Percentiles rank a stretch among this genome's conserved stretches.
These are phyloP conservation scores for Passiflora organensis DNA, from an alignment of 345 rosid genomes.

Conservation along the genomic window DNA sequence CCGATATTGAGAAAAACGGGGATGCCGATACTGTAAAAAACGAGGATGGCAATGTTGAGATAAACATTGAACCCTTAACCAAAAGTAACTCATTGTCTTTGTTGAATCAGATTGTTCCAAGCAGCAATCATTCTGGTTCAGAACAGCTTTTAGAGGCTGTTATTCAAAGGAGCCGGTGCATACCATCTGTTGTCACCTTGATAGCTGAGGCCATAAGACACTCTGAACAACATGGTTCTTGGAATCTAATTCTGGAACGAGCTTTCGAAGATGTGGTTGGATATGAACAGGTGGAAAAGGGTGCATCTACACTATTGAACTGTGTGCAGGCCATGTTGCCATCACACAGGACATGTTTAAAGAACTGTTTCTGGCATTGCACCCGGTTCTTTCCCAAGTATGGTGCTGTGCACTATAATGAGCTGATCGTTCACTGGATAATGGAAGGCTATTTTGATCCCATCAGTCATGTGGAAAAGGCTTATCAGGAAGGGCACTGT, in stretches of 20 bases:
- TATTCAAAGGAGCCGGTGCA: conserved; percentile 1
- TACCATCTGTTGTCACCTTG: conserved; percentile 34
- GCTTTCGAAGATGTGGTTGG: conserved; percentile 1
- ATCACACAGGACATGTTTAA: neutral
- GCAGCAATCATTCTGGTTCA: neutral
- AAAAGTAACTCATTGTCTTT: neutral
- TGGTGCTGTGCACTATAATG: conserved; percentile 41
- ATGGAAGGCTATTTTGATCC: conserved; percentile 59
- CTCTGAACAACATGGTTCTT: neutral
- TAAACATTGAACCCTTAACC: conserved; percentile 1
- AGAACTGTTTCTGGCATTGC: conserved; percentile 50
- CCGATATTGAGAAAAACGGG: neutral
- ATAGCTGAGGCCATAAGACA: conserved; percentile 27
- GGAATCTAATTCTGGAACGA: neutral
- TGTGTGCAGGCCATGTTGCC: conserved; percentile 23
- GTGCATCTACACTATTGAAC: conserved; percentile 13
- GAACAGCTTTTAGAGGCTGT: neutral
- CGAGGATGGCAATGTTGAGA: neutral
- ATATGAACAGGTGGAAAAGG: neutral
- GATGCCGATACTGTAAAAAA: neutral
- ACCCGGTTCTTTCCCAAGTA: conserved; percentile 26
- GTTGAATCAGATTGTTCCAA: conserved; percentile 1
- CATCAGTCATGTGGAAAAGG: conserved; percentile 28
- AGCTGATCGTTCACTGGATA: conserved; percentile 58
- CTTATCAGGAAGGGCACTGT: conserved; percentile 38